Percentiles rank a stretch among this genome's conserved stretches.
These are phyloP conservation scores for Dendrothele bispora DNA, from an alignment of 768 basidiomycete genomes.

Conservation along the genomic window DNA sequence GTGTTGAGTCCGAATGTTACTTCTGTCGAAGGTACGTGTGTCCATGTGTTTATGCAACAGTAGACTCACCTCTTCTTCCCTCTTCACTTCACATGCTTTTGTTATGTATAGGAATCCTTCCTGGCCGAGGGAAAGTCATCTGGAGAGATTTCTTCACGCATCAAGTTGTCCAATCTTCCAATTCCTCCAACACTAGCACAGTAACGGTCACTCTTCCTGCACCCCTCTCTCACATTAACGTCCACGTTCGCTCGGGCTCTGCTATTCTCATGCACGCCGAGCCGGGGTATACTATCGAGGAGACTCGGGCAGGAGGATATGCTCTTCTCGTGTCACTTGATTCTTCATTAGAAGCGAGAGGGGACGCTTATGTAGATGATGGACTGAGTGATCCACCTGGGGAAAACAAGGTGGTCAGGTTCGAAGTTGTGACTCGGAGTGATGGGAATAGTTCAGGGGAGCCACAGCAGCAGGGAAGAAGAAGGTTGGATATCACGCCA, in stretches of 20 bases:
- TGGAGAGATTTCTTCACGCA: conserved; percentile 82
- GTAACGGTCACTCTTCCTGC: conserved; percentile 58
- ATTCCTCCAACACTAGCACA: too few relatives aligned
- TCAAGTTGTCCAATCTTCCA: too few relatives aligned
- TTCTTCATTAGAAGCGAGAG: conserved; percentile 48
- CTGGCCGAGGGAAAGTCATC: conserved; percentile 53
- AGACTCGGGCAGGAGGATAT: conserved; percentile 63
- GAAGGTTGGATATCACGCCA: conserved; percentile 37
- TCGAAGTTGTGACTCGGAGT: too few relatives aligned
- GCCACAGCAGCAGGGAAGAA: too few relatives aligned
- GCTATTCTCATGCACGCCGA: conserved; percentile 63
- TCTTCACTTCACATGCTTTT: neutral
- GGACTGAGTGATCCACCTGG: conserved; percentile 62
- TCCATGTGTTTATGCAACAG: too few relatives aligned
- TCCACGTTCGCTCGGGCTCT: conserved; percentile 73
- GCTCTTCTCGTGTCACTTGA: conserved; percentile 60
- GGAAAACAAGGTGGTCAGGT: conserved; percentile 47
- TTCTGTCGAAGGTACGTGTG: conserved; percentile 57
- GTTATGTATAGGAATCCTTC: conserved; percentile 65
- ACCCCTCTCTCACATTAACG: conserved; percentile 73
- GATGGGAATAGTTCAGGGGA: too few relatives aligned
- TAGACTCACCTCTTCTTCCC: too few relatives aligned
- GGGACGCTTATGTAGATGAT: conserved; percentile 69
- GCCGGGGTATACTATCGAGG: conserved; percentile 68
- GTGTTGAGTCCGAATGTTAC: conserved; percentile 69